Conservation (phyloP, 148 eudicot genomes). For the Simmondsia chinensis region DNA sequence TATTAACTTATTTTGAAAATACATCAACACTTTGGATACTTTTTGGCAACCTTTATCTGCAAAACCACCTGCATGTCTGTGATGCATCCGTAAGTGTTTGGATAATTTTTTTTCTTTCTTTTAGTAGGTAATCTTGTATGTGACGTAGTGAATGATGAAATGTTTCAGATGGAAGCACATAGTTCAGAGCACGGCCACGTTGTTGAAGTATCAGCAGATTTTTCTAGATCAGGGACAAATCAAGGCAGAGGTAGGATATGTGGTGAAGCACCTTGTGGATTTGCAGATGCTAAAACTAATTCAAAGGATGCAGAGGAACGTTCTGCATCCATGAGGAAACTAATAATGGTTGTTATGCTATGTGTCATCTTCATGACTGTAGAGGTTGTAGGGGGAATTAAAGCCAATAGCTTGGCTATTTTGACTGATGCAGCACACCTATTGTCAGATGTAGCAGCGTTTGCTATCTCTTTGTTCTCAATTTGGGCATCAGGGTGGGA, state of each 20-base stretch:
- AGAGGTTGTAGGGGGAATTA: constrained; percentile 84
- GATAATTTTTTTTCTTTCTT: too few relatives aligned
- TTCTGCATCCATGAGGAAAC: constrained; percentile 44
- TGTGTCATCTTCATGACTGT: constrained; percentile 72
- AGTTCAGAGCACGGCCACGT: constrained; percentile 13
- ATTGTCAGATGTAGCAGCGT: constrained; percentile 90
- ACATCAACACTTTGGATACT: too few relatives aligned
- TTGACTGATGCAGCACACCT: constrained; percentile 85
- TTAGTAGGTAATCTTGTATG: too few relatives aligned
- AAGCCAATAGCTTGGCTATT: constrained; percentile 85
- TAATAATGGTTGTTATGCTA: constrained; percentile 50
- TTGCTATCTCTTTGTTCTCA: constrained; percentile 85
- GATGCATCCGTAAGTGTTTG: too few relatives aligned
- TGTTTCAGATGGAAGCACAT: constrained; percentile 35
- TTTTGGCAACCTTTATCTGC: too few relatives aligned
- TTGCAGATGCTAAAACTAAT: constrained; percentile 34
- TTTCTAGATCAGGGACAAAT: constrained; percentile 8
- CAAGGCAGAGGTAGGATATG: constrained; percentile 22
- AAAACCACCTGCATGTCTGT: too few relatives aligned
- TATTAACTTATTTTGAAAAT: too few relatives aligned
- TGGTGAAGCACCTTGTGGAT: constrained; percentile 47
- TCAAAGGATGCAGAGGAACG: constrained; percentile 43
- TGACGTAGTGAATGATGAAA: not conserved
- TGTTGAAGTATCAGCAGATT: constrained; percentile 31
- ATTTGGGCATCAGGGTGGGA: constrained; percentile 97